Conservation (phyloP, 2,329 filamentous ascomycete genomes). For the Byssothecium circinans region DNA sequence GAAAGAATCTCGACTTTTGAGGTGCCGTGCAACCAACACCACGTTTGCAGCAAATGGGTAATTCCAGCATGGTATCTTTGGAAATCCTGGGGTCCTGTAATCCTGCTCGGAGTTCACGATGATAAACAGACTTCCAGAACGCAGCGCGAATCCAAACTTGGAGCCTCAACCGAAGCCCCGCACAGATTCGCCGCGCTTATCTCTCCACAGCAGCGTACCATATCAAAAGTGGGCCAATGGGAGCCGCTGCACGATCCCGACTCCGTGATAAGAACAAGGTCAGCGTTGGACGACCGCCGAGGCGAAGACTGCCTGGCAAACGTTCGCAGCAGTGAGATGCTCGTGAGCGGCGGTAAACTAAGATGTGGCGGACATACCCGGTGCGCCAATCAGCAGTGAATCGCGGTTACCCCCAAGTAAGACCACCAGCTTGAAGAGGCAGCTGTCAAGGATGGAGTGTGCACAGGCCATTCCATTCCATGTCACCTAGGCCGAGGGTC, state of each 20-base stretch:
- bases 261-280: constrained; percentile 33
- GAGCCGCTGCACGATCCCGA: neutral
- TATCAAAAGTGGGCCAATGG: constrained; percentile 27
- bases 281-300: constrained; percentile 25
- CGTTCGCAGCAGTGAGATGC: constrained; percentile 1
- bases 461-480: constrained; percentile 20
- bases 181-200: constrained; percentile 42
- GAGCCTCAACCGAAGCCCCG: constrained; percentile 40
- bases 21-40: too few relatives aligned
- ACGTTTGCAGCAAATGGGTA: too few relatives aligned
- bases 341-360: constrained; percentile 1
- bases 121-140: constrained; percentile 34
- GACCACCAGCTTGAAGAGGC: constrained; percentile 35
- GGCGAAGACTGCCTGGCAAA: constrained; percentile 15
- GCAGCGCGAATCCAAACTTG: constrained; percentile 30
- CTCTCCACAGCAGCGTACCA: constrained; percentile 20
- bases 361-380: constrained; percentile 29
- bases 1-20: too few relatives aligned
- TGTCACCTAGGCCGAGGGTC: constrained; percentile 31
- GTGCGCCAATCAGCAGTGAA: constrained; percentile 27
- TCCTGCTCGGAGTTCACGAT: constrained; percentile 29
- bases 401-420: constrained; percentile 10
- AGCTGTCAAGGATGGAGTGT: constrained; percentile 36
- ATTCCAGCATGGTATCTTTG: too few relatives aligned
- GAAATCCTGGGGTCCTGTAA: neutral